Percentiles rank a stretch among this genome's conserved stretches.
phyloP scores from a whole-genome alignment of 208 protist species.

The Leptomonas pyrrhocoris region DNA sequence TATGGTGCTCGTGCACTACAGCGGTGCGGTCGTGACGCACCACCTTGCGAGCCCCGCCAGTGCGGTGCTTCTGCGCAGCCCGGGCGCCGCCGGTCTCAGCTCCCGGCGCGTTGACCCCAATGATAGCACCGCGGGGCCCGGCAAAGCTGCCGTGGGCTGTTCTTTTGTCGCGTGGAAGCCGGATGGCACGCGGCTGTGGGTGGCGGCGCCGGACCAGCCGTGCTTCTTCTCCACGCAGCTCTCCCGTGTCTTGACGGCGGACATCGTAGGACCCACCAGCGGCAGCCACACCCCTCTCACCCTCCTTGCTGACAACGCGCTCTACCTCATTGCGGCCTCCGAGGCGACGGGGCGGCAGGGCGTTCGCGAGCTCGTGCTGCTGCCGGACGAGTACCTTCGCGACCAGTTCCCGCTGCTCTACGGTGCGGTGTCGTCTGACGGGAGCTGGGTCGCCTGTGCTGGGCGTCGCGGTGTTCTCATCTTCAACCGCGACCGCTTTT shows the following conservation, averaged over 20 bases:
- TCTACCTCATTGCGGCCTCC: conserved; percentile 37
- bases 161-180: conserved; percentile 37
- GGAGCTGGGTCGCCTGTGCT: conserved; percentile 43
- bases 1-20: conserved; percentile 68
- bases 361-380: conserved; percentile 24
- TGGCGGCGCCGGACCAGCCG: conserved; percentile 30
- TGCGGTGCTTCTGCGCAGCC: conserved; percentile 23
- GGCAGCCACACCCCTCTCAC: conserved; percentile 44
- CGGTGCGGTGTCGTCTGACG: conserved; percentile 58
- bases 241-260: conserved; percentile 33
- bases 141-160: conserved; percentile 18
- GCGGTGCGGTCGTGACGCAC: conserved; percentile 56
- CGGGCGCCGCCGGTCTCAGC: neutral
- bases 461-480: conserved; percentile 48
- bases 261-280: conserved; percentile 33
- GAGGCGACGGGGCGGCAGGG: conserved; percentile 22
- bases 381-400: conserved; percentile 43
- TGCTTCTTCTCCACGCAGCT: conserved; percentile 38
- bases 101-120: neutral
- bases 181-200: conserved; percentile 34
- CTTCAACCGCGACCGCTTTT: conserved; percentile 41
- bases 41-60: conserved; percentile 24
- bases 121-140: neutral
- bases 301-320: conserved; percentile 33
- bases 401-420: conserved; percentile 65